phyloP scores from a whole-genome alignment of 75 land plant species.

The Selaginella tamariscina region DNA sequence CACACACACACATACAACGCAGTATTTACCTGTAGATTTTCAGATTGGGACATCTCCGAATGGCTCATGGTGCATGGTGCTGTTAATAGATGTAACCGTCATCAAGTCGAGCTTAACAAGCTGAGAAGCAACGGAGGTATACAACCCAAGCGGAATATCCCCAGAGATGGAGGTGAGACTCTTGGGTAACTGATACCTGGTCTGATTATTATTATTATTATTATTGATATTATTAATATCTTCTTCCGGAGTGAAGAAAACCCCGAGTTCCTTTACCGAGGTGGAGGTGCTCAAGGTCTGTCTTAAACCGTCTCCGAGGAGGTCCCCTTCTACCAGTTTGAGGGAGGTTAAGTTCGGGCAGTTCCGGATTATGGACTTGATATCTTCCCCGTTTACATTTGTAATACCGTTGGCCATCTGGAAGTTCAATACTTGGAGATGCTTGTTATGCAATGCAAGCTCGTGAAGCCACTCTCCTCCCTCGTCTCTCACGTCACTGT shows the following conservation, averaged over 20 bases:
- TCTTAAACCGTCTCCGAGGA: neutral
- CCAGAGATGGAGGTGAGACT: neutral
- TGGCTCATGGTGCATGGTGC: neutral
- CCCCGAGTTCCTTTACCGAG: neutral
- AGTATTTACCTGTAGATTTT: constrained; percentile 1
- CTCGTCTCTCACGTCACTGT: constrained; percentile 18
- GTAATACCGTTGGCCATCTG: constrained; percentile 6
- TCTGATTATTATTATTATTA: neutral
- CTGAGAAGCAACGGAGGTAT: neutral
- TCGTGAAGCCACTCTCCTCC: constrained; percentile 23
- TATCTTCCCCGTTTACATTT: neutral
- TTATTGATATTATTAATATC: neutral
- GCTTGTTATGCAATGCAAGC: constrained; percentile 20
- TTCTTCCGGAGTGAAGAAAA: neutral
- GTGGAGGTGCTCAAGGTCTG: neutral
- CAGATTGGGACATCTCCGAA: neutral
- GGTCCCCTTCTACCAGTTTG: neutral
- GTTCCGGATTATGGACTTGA: neutral
- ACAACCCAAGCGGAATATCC: neutral
- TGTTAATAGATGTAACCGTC: neutral
- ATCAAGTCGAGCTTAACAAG: neutral
- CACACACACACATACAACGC: no score
- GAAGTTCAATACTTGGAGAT: constrained; percentile 21
- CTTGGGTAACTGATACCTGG: neutral
- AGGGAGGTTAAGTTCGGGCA: neutral